Evolutionary conservation across 768 basidiomycete genomes (phyloP), one percentile per base, ranked within the genome.

Genomic region (Mycena sanguinolenta): DNA sequence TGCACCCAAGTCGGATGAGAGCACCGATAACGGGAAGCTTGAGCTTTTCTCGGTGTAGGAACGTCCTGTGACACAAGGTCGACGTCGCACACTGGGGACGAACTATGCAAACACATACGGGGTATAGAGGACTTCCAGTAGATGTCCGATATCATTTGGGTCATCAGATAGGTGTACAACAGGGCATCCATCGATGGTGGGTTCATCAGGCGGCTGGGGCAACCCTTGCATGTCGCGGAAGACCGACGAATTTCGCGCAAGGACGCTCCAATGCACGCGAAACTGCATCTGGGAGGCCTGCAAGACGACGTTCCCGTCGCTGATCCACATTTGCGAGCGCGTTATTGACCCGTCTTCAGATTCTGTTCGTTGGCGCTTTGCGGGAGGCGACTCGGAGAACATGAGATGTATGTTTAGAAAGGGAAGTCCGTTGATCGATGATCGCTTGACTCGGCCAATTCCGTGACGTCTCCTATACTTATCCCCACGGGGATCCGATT

Each of bases 251-350:
- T 68, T 62, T 21, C 32, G 19, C 1, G 57, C 14, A 16, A 72
- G 57, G 8, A 72, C 30, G 34, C 67, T 32, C 57, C 55, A 69
- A 23, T 68, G 71, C 16, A 72, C 70, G 13, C 62, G 54, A 23
- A 72, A 72, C 57, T 72, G 66, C 2, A 21, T 63, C 34, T 44
- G 32, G 7, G 42, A 16, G 9, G 65, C 42, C 30, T 71, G 70
- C 7, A 71, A 32, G 0, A 68, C 44, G 52, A 68, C 42, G 38
- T 42, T 67, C 1, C 70, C 70, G n/a, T 72, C 71, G 21, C 23
- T 25, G 23, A 58, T 49, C 38, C 58, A 58, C 14, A 27, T 27
- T 4, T 42, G 19, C n/a, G 58, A 59, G 27, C 42, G 58, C 42
- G 38, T 59, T 2, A 44, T 46, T 13, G 58, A 7, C 42, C 8